Evolutionary conservation across 495 filamentous ascomycete species (phyloP), one percentile per base, ranked within the genome.

Genomic region (Penicillium angulare): DNA sequence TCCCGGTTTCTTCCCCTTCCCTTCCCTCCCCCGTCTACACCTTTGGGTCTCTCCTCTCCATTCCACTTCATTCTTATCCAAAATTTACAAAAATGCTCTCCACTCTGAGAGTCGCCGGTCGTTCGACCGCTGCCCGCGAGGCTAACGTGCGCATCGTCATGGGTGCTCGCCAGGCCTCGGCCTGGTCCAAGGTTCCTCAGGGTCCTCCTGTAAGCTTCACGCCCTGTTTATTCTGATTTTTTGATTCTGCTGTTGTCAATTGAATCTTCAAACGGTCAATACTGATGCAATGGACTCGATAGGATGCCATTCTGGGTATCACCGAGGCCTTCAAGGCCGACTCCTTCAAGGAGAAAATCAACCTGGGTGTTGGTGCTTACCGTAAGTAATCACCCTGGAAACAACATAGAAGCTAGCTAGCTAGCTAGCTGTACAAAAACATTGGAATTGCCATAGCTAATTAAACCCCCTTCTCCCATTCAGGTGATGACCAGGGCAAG

Each of bases 301-400:
- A 77, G 73, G 74, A 92, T 87, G 88, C 86, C 39, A 91, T 92
- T 74, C 81, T 92, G 81, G 92, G 92, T 76, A 95, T 98, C 77
- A 97, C 93, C 44, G 93, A 98, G 77, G 93, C 93, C 43, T 98
- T 93, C 87, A 98, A 97, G 81, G 90, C 92, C 64, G 92, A 98
- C 65, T 79, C 73, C 55, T 90, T 93, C 72, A 73, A 84, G 46
- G 80, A 92, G 73, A 98, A 98, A 84, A 96, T 97, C 79, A 97
- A 97, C 77, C 80, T 98, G 47, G 92, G 90, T 85, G 82, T 76
- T 70, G 75, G 68, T 43, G 72, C 67, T 43, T 81, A 81, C 69
- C 78, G 78, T 81, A 71, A 64, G 69, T 49, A 13, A 39, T 21
- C 13, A 10, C 42, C 9, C 20, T 12, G 15, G 6, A 22, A 5